A percentile compares a stretch with the other conserved stretches of the same genome.
These are phyloP conservation scores for Botrytis paeoniae DNA, from an alignment of 2,329 filamentous ascomycete species.

Conservation along the genomic window DNA sequence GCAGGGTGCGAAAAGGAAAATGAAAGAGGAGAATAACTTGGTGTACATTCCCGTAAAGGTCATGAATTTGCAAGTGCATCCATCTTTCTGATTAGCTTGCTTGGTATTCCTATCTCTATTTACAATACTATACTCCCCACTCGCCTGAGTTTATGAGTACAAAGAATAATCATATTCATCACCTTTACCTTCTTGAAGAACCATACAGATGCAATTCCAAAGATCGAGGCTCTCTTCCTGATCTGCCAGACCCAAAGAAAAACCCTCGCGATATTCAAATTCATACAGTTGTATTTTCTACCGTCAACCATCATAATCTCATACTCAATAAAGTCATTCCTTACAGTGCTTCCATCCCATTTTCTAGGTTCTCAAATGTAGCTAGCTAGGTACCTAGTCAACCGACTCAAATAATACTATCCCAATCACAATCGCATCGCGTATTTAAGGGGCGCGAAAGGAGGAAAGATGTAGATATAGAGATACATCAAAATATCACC, in stretches of 20 bases:
- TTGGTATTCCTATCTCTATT: background rate
- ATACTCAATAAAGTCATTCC: background rate
- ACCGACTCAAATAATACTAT: too few species aligned
- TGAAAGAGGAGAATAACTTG: background rate
- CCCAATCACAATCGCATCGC: too few species aligned
- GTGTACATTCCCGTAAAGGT: background rate
- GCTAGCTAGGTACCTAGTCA: too few species aligned
- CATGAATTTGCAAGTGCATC: background rate
- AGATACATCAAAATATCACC: too few species aligned
- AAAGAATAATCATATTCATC: background rate
- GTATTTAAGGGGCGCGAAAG: too few species aligned
- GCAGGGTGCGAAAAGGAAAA: background rate
- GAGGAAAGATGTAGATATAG: too few species aligned
- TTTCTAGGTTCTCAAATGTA: fast-evolving
- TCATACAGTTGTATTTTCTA: background rate
- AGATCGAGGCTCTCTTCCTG: too few species aligned
- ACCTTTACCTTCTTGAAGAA: background rate
- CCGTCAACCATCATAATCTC: background rate
- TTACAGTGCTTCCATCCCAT: background rate
- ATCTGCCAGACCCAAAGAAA: background rate
- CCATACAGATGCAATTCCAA: background rate
- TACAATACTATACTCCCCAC: background rate
- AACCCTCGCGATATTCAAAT: background rate
- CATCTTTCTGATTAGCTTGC: background rate
- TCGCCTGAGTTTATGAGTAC: background rate